Evolutionary conservation across 2,329 filamentous ascomycete species (phyloP), one percentile per base, ranked within the genome.

Genomic region (Calonectria montana): DNA sequence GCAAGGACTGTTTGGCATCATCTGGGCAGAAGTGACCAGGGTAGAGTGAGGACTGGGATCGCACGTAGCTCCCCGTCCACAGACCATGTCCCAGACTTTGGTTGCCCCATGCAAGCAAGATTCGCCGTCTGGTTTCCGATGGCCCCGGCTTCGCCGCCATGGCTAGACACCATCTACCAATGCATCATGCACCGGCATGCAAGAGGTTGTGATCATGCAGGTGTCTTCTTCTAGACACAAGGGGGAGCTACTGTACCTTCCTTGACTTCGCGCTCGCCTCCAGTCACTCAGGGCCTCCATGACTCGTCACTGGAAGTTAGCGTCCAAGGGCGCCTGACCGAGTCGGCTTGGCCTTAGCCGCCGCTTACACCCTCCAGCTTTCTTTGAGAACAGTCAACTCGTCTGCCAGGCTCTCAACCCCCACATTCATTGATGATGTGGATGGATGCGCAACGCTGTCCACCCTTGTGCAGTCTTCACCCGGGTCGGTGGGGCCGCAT

Each of bases 181-280:
- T 68, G 50, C 66, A 73, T 73, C 76, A 74, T 75, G 65, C 76
- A 63, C 69, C 71, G 68, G 66, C 69, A 70, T 75, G 76, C 71
- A 71, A 53, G 69, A 76, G 72, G 76, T 71, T 74, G 70, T 79
- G 77, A 78, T 78, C 76, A 79, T 79, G 77, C 77, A 78, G 71
- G 74, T 76, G 74, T 69, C 74, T 78, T 71, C 53, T 68, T 76
- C 69, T 43, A 76, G 71, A 71, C 53, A 71, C 75, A 63, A 63
- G 57, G 48, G 64, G 62, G 63, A 65, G 72, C 71, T 72, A 65
- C 48, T 69, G 43, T 62, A 55, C 72, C 13, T 27, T 66, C 37
- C 39, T 31, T 23, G 15, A 57, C 37, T 39, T 25, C 48, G 27
- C 50, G 15, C 41, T 59, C 65, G 18, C 50, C 27, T 23, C 53